These are phyloP conservation scores for Solanum boliviense DNA, from an alignment of 257 asterid species.

Conservation along the genomic window DNA sequence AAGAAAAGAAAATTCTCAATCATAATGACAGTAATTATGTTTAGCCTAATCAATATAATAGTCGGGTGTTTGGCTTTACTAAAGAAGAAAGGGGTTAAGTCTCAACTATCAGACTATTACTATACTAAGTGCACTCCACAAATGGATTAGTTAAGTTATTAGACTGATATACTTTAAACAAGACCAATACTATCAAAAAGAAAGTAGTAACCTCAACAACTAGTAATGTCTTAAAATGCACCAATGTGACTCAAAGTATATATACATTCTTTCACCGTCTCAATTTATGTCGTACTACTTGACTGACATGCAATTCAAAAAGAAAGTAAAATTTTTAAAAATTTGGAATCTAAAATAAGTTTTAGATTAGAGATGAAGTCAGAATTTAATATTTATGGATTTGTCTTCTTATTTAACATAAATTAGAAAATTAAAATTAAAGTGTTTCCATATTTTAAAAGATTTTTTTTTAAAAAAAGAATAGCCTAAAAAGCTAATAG, in stretches of 20 bases:
- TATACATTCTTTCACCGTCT: neutral
- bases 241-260: neutral
- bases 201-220: neutral
- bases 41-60: too few relatives aligned
- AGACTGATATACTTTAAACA: neutral
- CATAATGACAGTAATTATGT: neutral
- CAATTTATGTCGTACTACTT: neutral
- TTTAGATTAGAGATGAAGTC: too few relatives aligned
- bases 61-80: neutral
- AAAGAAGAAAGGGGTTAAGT: neutral
- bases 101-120: neutral
- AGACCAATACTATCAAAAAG: neutral
- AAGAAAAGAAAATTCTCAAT: neutral
- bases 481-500: too few relatives aligned
- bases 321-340: too few relatives aligned
- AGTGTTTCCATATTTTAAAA: neutral
- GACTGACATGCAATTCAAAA: neutral
- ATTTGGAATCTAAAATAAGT: too few relatives aligned
- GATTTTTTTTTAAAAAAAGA: too few relatives aligned
- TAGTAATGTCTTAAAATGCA: neutral
- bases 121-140: neutral
- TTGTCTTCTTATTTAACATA: too few relatives aligned
- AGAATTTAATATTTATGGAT: neutral
- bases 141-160: too few relatives aligned
- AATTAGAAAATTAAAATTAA: neutral